Evolutionary conservation across 805 yeast genomes (phyloP), one percentile per base, ranked within the genome.

Genomic region (Wickerhamomyces canadensis): DNA sequence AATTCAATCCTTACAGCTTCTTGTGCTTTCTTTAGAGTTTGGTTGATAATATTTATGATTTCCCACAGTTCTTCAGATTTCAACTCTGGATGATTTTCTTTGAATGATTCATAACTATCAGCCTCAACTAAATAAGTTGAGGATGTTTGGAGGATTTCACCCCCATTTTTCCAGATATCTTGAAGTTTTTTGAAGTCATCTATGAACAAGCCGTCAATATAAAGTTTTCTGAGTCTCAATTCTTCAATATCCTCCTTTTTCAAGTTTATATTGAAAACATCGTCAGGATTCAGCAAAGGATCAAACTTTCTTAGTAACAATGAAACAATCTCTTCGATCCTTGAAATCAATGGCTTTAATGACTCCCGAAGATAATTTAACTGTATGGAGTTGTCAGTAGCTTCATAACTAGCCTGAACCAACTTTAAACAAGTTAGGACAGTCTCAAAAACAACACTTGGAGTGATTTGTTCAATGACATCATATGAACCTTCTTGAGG

Each of bases 381-480:
- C 17, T 50, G 38, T 16, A 31, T 10, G 11, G 22, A 19, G 19
- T 36, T 48, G 29, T 30, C 47, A 12, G 34, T 34, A 8, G 28
- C 29, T 27, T 45, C 54, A 18, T 45, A 36, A 10, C 35, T 29
- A 1, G 43, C 38, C 11, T 39, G 42, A 3, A 44, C 17, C 2
- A 48, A 31, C 31, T 42, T 49, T 28, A 34, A 28, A 1, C 36
- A 33, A 1, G 45, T 34, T 1, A 45, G 27, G 5, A 47, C 25
- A 3, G 51, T 36, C 17, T 54, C 58, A 23, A 54, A 24, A 0
- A 54, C 35, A 5, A 45, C 37, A 6, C 37, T 34, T 6, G 58
- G 56, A 1, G 51, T 51, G 5, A 51, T 38, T 37, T 54, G 57
- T 27, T 52, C 58, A n/a, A 37, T 40, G 34, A 43, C 41, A 22